Conservation (phyloP, 805 yeast genomes). For the Huiozyma naganishii region DNA sequence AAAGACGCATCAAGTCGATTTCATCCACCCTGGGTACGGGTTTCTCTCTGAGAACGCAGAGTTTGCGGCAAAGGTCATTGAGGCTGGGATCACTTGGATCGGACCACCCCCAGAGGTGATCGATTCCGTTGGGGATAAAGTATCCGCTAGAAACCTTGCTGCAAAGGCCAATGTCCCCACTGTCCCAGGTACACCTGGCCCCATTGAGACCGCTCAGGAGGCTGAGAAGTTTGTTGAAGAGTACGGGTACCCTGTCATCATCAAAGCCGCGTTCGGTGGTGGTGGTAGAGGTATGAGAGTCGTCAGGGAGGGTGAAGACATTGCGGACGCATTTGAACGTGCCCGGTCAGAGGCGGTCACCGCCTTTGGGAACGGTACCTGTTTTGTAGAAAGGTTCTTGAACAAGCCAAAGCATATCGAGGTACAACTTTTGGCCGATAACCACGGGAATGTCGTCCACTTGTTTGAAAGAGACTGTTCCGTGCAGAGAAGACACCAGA, state of each 20-base stretch:
- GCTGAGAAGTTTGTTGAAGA: conserved; percentile 70
- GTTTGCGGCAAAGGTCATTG: conserved; percentile 85
- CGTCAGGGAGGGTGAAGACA: conserved; percentile 90
- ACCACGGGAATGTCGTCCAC: conserved; percentile 89
- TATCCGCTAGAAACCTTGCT: conserved; percentile 85
- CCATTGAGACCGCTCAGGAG: conserved; percentile 69
- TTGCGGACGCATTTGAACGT: conserved; percentile 83
- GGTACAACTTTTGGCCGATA: conserved; percentile 90
- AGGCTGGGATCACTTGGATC: conserved; percentile 87
- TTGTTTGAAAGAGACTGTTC: conserved; percentile 97
- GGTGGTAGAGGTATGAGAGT: conserved; percentile 99
- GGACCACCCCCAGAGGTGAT: conserved; percentile 86
- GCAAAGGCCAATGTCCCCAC: conserved; percentile 73
- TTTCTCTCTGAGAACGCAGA: conserved; percentile 85
- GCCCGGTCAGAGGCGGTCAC: conserved; percentile 91
- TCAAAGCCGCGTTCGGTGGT: conserved; percentile 98
- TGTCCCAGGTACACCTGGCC: conserved; percentile 98
- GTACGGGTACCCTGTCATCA: conserved; percentile 92
- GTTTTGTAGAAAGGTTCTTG: conserved; percentile 91
- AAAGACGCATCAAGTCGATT: conserved; percentile 60
- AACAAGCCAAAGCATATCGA: conserved; percentile 96
- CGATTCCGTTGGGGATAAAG: conserved; percentile 95
- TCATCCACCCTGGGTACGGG: conserved; percentile 92
- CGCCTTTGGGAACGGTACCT: conserved; percentile 97
- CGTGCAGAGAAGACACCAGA: conserved; percentile 99